Conservation (phyloP, 2,329 filamentous ascomycete species). For the Sporothrix euskadiensis region DNA sequence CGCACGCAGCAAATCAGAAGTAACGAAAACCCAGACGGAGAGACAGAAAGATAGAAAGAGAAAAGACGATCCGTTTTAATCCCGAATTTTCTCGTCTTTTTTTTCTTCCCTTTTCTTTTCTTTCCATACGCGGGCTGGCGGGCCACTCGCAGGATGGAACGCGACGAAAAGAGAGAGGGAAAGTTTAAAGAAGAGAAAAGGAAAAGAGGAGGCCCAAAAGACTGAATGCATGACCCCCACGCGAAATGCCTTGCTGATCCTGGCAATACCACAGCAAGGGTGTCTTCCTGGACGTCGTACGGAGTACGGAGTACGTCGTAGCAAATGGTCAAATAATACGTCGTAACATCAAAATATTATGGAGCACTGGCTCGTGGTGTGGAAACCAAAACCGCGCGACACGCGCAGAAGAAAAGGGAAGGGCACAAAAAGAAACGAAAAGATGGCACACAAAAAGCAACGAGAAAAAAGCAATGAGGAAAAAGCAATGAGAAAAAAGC, state of each 20-base stretch:
- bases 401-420: neutral
- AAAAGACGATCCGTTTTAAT: neutral
- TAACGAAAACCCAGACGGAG: neutral
- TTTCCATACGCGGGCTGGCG: neutral
- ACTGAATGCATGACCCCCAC: constrained; percentile 22
- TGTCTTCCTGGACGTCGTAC: neutral
- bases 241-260: constrained; percentile 22
- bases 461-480: neutral
- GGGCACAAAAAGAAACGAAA: neutral
- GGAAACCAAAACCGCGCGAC: neutral
- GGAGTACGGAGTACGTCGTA: neutral
- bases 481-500: neutral
- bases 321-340: neutral
- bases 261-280: constrained; percentile 1
- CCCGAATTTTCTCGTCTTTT: neutral
- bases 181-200: neutral
- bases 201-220: neutral
- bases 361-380: constrained; percentile 2
- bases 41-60: neutral
- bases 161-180: neutral
- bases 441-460: neutral
- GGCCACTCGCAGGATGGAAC: neutral
- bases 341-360: neutral
- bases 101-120: neutral
- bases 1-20: neutral